These are phyloP conservation scores for Solanum pennellii DNA, from an alignment of 257 asterid genomes.

Conservation along the genomic window DNA sequence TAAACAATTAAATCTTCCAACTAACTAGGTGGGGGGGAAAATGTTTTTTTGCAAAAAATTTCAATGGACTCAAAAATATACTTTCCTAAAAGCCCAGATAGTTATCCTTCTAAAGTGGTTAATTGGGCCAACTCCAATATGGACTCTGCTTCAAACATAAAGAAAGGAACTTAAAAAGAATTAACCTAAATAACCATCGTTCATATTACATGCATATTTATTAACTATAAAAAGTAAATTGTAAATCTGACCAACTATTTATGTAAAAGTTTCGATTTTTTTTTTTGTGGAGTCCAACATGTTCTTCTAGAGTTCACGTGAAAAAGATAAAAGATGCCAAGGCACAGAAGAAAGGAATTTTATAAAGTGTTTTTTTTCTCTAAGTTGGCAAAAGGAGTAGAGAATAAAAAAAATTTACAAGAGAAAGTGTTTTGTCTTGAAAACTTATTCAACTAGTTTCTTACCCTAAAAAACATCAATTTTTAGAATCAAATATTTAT, in stretches of 20 bases:
- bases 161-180: neutral
- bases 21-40: neutral
- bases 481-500: neutral
- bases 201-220: neutral
- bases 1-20: neutral
- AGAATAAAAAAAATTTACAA: conserved; percentile 9
- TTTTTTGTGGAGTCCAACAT: neutral
- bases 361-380: neutral
- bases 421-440: neutral
- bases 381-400: conserved; percentile 7
- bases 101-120: neutral
- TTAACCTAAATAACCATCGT: neutral
- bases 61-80: neutral
- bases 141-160: neutral
- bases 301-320: neutral
- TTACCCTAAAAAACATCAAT: neutral
- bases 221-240: neutral
- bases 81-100: neutral
- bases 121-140: neutral
- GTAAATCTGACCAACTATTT: neutral
- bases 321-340: neutral
- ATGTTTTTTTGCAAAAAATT: neutral
- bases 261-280: neutral
- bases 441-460: neutral
- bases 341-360: conserved; percentile 15